Percentiles rank a stretch among this genome's conserved stretches.
phyloP scores from a whole-genome alignment of 257 asterid genomes.

The Apocynum venetum region DNA sequence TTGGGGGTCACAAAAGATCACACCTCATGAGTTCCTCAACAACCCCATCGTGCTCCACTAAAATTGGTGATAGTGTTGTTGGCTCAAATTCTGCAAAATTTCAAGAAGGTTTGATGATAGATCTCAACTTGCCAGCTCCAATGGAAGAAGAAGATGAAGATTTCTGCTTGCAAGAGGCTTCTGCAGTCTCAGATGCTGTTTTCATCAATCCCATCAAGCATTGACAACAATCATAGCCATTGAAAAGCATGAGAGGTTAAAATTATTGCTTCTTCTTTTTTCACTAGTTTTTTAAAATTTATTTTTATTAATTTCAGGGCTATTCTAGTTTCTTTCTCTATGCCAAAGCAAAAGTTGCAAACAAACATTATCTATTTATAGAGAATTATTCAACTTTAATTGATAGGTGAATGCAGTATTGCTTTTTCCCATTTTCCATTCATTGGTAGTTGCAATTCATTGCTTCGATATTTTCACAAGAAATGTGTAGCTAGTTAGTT shows the following conservation, averaged over 20 bases:
- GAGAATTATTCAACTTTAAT: slow-evolving; percentile 2
- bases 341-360: background rate
- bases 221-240: slow-evolving; percentile 7
- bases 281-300: no score
- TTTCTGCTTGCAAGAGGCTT: slow-evolving; percentile 11
- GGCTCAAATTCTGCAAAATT: slow-evolving; percentile 17
- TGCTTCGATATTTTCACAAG: slow-evolving; percentile 17
- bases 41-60: background rate
- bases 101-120: slow-evolving; percentile 25
- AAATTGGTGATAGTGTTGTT: slow-evolving; percentile 15
- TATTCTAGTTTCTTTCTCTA: slow-evolving; percentile 5
- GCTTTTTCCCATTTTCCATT: background rate
- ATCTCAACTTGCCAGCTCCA: slow-evolving; percentile 49
- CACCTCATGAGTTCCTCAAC: slow-evolving; percentile 29
- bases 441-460: slow-evolving; percentile 2
- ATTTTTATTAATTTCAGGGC: background rate
- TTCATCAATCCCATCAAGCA: slow-evolving; percentile 22
- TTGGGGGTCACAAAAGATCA: slow-evolving; percentile 68
- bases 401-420: slow-evolving; percentile 1
- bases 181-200: slow-evolving; percentile 24
- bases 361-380: slow-evolving; percentile 8
- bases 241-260: slow-evolving; percentile 13
- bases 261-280: background rate
- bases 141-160: slow-evolving; percentile 28
- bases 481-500: slow-evolving; percentile 18